phyloP scores from a whole-genome alignment of 495 filamentous ascomycete genomes.

The Margaritispora aquatica region DNA sequence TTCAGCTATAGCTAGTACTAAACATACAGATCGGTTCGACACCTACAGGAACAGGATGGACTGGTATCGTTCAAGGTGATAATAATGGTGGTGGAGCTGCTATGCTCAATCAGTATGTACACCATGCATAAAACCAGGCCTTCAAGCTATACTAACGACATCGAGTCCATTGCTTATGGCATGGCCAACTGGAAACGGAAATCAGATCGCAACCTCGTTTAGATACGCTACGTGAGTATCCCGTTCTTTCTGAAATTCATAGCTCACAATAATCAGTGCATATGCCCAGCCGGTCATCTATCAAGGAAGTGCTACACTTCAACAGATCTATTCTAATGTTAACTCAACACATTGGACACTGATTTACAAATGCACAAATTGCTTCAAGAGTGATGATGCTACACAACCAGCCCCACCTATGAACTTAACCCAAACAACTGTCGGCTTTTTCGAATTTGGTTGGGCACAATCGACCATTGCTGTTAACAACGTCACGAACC shows the following conservation, averaged over 20 bases:
- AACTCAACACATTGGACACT: conserved; percentile 48
- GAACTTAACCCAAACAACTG: conserved; percentile 29
- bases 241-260: background rate
- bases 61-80: conserved; percentile 37
- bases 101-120: conserved; percentile 43
- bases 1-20: conserved; percentile 20
- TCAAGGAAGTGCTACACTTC: conserved; percentile 49
- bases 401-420: conserved; percentile 34
- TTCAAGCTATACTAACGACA: background rate
- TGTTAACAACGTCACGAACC: conserved; percentile 27
- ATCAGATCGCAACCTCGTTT: conserved; percentile 47
- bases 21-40: conserved; percentile 20
- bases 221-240: conserved; percentile 38
- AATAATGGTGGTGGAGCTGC: conserved; percentile 39
- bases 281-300: conserved; percentile 54
- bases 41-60: conserved; percentile 41
- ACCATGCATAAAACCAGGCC: background rate
- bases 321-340: conserved; percentile 49
- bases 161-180: conserved; percentile 46
- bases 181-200: conserved; percentile 38
- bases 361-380: conserved; percentile 58
- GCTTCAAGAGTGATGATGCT: conserved; percentile 50
- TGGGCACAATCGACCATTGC: conserved; percentile 37
- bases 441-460: conserved; percentile 34
- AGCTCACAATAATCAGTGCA: conserved; percentile 26